Evolutionary conservation across 2,329 filamentous ascomycete species (phyloP), one percentile per base, ranked within the genome.

Genomic region (Coniochaeta sp.): DNA sequence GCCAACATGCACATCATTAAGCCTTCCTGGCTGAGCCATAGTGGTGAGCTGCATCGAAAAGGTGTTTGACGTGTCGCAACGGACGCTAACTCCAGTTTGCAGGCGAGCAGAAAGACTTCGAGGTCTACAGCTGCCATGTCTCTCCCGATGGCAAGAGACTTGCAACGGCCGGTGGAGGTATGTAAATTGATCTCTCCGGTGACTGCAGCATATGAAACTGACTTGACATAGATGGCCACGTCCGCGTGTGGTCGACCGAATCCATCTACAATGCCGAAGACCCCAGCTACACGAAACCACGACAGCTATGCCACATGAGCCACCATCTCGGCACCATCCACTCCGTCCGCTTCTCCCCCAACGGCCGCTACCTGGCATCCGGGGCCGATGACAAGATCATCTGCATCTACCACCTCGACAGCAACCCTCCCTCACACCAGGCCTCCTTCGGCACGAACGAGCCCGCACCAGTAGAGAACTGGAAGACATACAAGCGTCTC

Each of bases 311-410:
- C 60, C 92, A 95, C 63, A 94, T 99, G 83, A 97, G 91, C 81
- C 91, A 97, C 66, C 94, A 99, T 69, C 91, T 95, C 3, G 94
- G 92, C 60, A 97, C 92, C 16, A 96, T 97, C 56, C 92, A 96
- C 70, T 91, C 92, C 0, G 94, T 99, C 57, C 88, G 95, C 59
- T 99, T 97, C 74, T 97, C 94, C 9, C 87, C 90, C 26, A 96
- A 95, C 65, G 89, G 91, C 52, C 90, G 90, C 66, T 99, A 96
- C 67, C 81, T 99, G 50, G 95, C 95, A 30, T 97, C 92, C 10
- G 94, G 94, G 53, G 95, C 95, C 61, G 94, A 99, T 71, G 94
- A 99, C 74, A 96, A 96, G 76, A 92, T 99, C 65, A 95, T 99
- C 58, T 96, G 94, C 70, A 90, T 99, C 58, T 99, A 99, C 70